Conservation (phyloP, 2,329 filamentous ascomycete species). For the Beauveria australis region DNA sequence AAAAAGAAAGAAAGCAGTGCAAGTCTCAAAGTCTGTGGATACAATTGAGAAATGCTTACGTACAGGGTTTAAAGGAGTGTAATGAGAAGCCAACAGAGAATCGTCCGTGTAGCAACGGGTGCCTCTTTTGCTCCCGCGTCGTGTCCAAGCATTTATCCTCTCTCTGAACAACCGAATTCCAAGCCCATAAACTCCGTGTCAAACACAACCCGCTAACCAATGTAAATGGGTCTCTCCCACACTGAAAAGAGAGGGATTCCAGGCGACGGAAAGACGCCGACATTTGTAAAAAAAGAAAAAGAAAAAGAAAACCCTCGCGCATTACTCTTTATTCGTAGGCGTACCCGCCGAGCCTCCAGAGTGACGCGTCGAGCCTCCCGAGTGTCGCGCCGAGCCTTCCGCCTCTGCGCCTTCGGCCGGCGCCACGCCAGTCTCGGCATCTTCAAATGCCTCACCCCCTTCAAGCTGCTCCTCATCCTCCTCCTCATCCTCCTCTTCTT, state of each 20-base stretch:
- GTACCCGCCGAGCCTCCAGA: not conserved
- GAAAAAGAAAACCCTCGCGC: not conserved
- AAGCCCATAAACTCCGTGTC: not conserved
- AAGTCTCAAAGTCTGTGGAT: too few relatives aligned
- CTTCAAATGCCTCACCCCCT: constrained; percentile 12
- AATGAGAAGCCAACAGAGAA: not conserved
- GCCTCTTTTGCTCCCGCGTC: not conserved
- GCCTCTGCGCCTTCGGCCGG: not conserved
- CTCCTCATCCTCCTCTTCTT: constrained; percentile 8
- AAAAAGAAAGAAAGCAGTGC: too few relatives aligned
- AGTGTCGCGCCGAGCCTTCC: not conserved
- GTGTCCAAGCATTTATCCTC: not conserved
- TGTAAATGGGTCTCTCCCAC: not conserved
- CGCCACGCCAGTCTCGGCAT: constrained; percentile 4
- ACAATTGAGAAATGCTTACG: not conserved
- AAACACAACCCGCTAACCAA: constrained; percentile 2
- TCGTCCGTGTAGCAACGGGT: too few relatives aligned
- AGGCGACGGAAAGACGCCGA: constrained; percentile 12
- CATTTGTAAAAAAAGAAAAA: constrained; percentile 19
- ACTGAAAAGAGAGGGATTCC: not conserved
- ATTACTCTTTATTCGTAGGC: constrained; percentile 11
- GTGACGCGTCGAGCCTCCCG: not conserved
- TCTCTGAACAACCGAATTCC: not conserved
- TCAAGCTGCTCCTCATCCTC: not conserved
- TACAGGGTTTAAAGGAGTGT: not conserved